Conservation (phyloP, 106 monocot species). For the Posidonia australis region DNA sequence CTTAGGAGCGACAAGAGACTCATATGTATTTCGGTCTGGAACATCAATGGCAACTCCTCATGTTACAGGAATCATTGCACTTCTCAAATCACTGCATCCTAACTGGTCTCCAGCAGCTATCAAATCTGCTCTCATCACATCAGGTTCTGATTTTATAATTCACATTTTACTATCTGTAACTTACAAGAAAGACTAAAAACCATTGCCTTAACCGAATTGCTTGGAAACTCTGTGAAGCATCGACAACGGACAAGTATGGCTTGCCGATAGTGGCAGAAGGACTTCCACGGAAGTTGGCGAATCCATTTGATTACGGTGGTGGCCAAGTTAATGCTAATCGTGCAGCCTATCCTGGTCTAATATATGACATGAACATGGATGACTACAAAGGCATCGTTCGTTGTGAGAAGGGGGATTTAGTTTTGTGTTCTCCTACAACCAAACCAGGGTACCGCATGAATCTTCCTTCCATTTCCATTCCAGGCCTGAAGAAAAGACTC, state of each 20-base stretch:
- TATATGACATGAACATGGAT: constrained; percentile 16
- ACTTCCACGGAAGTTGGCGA: constrained; percentile 7
- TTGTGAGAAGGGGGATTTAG: neutral
- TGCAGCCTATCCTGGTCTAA: constrained; percentile 16
- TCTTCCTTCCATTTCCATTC: constrained; percentile 17
- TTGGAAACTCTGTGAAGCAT: too few relatives aligned
- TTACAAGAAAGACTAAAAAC: too few relatives aligned
- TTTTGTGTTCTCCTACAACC: constrained; percentile 1
- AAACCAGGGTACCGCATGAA: constrained; percentile 2
- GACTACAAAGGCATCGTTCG: constrained; percentile 5
- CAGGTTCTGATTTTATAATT: too few relatives aligned
- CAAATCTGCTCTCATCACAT: constrained; percentile 13
- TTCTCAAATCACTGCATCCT: constrained; percentile 11
- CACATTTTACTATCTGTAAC: too few relatives aligned
- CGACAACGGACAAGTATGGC: neutral
- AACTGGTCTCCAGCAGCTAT: constrained; percentile 12
- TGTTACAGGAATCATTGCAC: constrained; percentile 5
- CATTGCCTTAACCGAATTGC: too few relatives aligned
- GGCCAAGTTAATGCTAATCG: constrained; percentile 15
- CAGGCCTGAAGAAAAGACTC: neutral
- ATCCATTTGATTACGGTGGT: constrained; percentile 25
- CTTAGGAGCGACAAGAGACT: neutral
- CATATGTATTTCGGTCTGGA: constrained; percentile 1
- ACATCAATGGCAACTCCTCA: constrained; percentile 13
- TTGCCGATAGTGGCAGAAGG: constrained; percentile 17